Base-by-base conservation (phyloP, 495 filamentous ascomycete species). In the Letharia lupina region DNA sequence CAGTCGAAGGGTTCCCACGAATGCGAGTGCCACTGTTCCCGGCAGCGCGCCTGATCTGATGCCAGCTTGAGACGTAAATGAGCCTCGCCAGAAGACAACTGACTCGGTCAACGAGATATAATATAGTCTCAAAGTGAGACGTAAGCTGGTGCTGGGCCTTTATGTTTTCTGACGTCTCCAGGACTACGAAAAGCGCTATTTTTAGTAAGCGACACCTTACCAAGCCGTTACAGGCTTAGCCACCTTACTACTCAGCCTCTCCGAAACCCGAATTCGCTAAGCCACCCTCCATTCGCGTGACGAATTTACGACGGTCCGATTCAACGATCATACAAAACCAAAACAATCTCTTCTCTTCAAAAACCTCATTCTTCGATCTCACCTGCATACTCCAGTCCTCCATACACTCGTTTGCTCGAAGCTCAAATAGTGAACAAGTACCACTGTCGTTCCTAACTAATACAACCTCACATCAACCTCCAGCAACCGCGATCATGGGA, bases 401-500 rank as follows among this genome's bases (percentile, higher is more conserved):
- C 15, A 6, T 48, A 47, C 63, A 40, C 18, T 65, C 54, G 63
- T 65, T 60, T 45, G 11, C 33, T 3, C 28, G 12, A 35, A 40
- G 41, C 31, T 65, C 8, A 12, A 33, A 31, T 20, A 37, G 15
- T 57, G 31, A 57, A 35, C 5, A 57, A 57, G 28, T 39, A 39
- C 63, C 31, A 44, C 11, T 18, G 18, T 28, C 42, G 23, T 60
- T 45, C 16, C 41, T 13, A 15, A 11, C 18, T 13, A 15, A 11
- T 10, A 42, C 5, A 9, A 56, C 15, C 31, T 37, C 33, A 40
- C 18, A 20, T 40, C 20, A 65, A 60, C 63, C 4, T 44, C 13
- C 20, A n/a, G n/a, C n/a, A 20, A 67, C 66, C 59, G 61, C 62
- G 76, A 84, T 66, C 67, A 89, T 89, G 86, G 86, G 85, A 59